Base-by-base conservation (phyloP, 352 stramenopile genomes). In the Globisporangium paddicum region DNA sequence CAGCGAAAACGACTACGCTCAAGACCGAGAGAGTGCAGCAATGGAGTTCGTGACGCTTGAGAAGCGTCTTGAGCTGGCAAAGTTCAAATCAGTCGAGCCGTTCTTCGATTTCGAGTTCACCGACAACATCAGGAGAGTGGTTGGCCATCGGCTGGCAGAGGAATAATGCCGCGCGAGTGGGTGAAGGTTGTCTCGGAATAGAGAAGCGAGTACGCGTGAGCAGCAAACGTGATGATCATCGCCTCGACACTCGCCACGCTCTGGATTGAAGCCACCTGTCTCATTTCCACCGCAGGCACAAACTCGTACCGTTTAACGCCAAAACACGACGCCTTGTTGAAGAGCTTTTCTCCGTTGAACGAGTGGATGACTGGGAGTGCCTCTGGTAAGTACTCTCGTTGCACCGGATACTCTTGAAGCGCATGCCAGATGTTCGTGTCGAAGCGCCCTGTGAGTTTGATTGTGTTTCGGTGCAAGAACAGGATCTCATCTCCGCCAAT, bases 271-370 rank as follows among this genome's bases (percentile, higher is more conserved):
- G 26, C 49, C 2, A 82, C 42, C 37, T 23, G 50, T 35, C 32
- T 64, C 70, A 70, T 77, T 26, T 63, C 52, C 7, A 71, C 19
- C 5, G 16, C 51, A n/a, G 10, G 34, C 2, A 28, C 35, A 3
- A 32, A 47, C 44, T 49, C n/a, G 42, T 71, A 82, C 5, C 75
- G 68, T 58, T 84, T 90, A 14, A 87, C 55, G 9, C 80, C 80
- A 45, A 90, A 90, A 55, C 77, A 88, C 14, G 80, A 88, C 11
- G 68, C 78, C 63, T 87, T 62, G 32, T 86, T 86, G 54, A 90
- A 90, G 2, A 90, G 57, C 44, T 71, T 78, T 2, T 72, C 48
- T 25, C 79, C 77, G 34, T 76, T 87, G 42, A 79, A 89, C 8
- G 77, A 87, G 42, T 77, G 66, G 21, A 89, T 75, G 38, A 62